Evolutionary conservation across 148 eudicot species (phyloP).

Genomic region (Limonium bicolor): DNA sequence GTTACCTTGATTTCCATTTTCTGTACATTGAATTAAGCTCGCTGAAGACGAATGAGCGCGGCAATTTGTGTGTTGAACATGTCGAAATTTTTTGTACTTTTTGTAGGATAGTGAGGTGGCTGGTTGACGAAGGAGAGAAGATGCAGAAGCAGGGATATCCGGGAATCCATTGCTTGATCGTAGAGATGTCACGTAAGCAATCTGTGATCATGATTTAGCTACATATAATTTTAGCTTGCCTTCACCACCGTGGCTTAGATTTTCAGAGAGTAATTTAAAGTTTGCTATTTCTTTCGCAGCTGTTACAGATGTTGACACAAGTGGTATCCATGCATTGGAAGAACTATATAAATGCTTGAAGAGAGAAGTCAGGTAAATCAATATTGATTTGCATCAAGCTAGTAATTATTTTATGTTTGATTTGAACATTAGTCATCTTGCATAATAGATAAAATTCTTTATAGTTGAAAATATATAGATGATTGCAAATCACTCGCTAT

Average conservation of each 20-base stretch:
- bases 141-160: constrained; percentile 28
- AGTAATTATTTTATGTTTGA: background rate
- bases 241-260: background rate
- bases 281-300: constrained; percentile 34
- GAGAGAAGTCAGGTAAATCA: constrained; percentile 50
- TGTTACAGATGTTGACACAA: constrained; percentile 86
- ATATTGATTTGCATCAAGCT: background rate
- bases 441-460: no score
- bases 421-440: background rate
- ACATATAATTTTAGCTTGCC: background rate
- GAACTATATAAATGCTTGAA: constrained; percentile 57
- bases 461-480: no score
- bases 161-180: constrained; percentile 46
- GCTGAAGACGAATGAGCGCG: no score
- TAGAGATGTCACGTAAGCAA: constrained; percentile 86
- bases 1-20: no score
- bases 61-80: no score
- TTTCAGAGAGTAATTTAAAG: no score
- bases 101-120: constrained; percentile 75
- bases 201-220: background rate
- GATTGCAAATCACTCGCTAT: no score
- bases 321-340: constrained; percentile 89
- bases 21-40: no score
- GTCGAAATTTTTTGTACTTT: background rate
- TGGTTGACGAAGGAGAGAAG: constrained; percentile 52